Conservation (phyloP, 2,329 filamentous ascomycete genomes). For the Fusarium domesticum region DNA sequence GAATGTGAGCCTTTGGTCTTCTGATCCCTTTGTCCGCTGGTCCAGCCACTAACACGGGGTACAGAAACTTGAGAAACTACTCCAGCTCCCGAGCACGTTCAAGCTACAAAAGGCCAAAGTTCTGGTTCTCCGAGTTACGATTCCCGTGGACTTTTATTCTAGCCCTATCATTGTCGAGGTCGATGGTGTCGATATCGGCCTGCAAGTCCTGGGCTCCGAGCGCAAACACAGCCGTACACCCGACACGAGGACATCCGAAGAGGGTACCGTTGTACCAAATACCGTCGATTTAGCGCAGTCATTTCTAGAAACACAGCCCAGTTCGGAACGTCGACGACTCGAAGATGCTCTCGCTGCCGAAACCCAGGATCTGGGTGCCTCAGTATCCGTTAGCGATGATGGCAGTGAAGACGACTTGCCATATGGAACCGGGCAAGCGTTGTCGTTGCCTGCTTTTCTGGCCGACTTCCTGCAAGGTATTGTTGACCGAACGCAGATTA, state of each 20-base stretch:
- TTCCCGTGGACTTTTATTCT: slow-evolving; percentile 84
- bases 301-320: slow-evolving; percentile 70
- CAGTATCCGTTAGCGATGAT: slow-evolving; percentile 58
- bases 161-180: slow-evolving; percentile 80
- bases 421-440: slow-evolving; percentile 66
- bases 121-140: slow-evolving; percentile 71
- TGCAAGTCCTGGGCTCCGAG: slow-evolving; percentile 48
- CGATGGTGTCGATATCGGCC: slow-evolving; percentile 72
- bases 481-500: slow-evolving; percentile 66
- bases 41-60: slow-evolving; percentile 20
- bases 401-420: slow-evolving; percentile 58
- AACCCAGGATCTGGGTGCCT: slow-evolving; percentile 60
- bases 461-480: slow-evolving; percentile 71
- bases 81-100: slow-evolving; percentile 71
- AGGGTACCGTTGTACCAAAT: slow-evolving; percentile 54
- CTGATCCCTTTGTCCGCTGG: slow-evolving; percentile 1
- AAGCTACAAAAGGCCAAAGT: slow-evolving; percentile 72
- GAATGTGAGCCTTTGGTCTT: slow-evolving; percentile 51
- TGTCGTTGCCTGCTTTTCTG: slow-evolving; percentile 68
- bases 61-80: slow-evolving; percentile 73
- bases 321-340: slow-evolving; percentile 62
- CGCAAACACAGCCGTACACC: slow-evolving; percentile 32
- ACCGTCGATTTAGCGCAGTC: slow-evolving; percentile 72
- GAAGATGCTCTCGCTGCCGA: slow-evolving; percentile 66
- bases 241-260: slow-evolving; percentile 39